Evolutionary conservation across 305 asterid species (phyloP).

Genomic region (Plantago lanceolata): DNA sequence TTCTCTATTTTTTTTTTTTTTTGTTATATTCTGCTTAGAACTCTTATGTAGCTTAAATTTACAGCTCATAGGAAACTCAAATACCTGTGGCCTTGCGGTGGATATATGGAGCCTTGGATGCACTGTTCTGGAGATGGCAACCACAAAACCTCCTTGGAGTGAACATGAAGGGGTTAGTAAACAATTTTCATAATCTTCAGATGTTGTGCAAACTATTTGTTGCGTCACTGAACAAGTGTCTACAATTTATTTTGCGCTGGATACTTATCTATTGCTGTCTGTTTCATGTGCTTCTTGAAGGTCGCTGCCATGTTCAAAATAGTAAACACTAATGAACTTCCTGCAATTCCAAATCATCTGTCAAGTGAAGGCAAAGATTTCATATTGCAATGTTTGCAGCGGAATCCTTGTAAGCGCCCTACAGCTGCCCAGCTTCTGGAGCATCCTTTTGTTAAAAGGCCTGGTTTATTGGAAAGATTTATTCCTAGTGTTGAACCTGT

Average conservation of each 20-base stretch:
- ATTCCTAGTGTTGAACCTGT: constrained; percentile 23
- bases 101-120: constrained; percentile 91
- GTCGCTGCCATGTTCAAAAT: constrained; percentile 68
- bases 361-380: constrained; percentile 64
- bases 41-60: constrained; percentile 14
- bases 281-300: constrained; percentile 33
- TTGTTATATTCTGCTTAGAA: constrained; percentile 8
- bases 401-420: constrained; percentile 59
- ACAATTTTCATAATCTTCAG: constrained; percentile 19
- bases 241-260: neutral
- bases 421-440: constrained; percentile 61
- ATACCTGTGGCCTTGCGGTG: constrained; percentile 52
- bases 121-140: constrained; percentile 76
- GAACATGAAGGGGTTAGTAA: constrained; percentile 62
- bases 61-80: constrained; percentile 53
- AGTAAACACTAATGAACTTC: constrained; percentile 65
- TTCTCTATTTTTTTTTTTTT: constrained; percentile 4
- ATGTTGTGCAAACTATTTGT: neutral
- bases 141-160: constrained; percentile 77
- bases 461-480: constrained; percentile 33
- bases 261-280: constrained; percentile 8
- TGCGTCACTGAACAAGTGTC: neutral
- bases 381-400: constrained; percentile 57
- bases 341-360: constrained; percentile 55
- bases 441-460: constrained; percentile 55